These are phyloP conservation scores for Dujonia santamariae DNA, from an alignment of 1,139 yeast genomes.

Conservation along the genomic window DNA sequence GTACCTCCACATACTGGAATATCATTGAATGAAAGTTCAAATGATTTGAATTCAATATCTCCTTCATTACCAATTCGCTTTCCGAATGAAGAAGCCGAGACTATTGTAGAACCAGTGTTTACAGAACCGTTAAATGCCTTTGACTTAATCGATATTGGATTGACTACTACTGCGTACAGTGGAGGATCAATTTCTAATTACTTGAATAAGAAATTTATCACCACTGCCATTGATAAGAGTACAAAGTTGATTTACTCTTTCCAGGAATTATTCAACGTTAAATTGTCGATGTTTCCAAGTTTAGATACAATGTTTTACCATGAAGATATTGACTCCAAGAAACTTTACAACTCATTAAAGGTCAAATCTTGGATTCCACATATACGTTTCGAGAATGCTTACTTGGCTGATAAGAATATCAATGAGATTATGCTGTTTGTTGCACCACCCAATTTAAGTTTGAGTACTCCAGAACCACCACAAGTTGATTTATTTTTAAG, in stretches of 20 bases:
- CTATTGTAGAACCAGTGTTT: no score
- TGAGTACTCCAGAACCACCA: neutral
- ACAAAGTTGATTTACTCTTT: neutral
- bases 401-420: constrained; percentile 16
- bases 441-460: neutral
- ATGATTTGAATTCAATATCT: no score
- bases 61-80: no score
- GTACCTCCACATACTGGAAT: no score
- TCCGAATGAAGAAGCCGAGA: no score
- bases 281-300: no score
- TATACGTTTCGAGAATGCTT: constrained; percentile 11
- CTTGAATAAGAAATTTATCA: constrained; percentile 11
- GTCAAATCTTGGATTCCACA: constrained; percentile 12
- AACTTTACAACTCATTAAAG: no score
- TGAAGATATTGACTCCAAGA: no score
- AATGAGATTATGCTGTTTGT: constrained; percentile 8
- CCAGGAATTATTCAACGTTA: constrained; percentile 10
- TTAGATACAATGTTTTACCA: no score
- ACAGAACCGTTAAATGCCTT: no score
- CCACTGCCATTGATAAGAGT: neutral
- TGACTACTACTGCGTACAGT: constrained; percentile 12
- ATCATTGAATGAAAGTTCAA: no score
- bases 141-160: constrained; percentile 6
- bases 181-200: constrained; percentile 16
- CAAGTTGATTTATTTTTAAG: neutral